phyloP scores from a whole-genome alignment of 768 basidiomycete genomes.

The Tricholoma bakamatsutake region DNA sequence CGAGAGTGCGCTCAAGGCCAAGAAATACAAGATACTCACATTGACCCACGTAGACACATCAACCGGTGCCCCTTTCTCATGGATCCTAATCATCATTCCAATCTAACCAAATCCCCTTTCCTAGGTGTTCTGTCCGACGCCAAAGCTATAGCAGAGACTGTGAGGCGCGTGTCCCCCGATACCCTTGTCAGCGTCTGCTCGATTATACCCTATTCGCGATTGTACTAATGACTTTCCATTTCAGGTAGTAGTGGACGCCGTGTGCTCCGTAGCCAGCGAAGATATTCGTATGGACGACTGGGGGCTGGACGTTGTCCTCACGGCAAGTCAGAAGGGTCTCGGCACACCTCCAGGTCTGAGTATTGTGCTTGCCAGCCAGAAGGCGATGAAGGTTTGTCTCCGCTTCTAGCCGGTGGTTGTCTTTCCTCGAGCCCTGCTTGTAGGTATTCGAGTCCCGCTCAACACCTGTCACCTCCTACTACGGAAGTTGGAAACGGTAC shows the following conservation, averaged over 20 bases:
- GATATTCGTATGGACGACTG: slow-evolving; percentile 93
- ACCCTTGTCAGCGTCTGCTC: slow-evolving; percentile 52
- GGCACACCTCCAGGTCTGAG: slow-evolving; percentile 91
- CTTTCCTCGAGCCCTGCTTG: not conserved
- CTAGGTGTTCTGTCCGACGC: slow-evolving; percentile 82
- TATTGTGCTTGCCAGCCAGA: slow-evolving; percentile 75
- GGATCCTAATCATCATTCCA: not conserved
- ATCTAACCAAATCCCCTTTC: slow-evolving; percentile 1
- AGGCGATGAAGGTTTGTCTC: slow-evolving; percentile 57
- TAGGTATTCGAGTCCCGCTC: slow-evolving; percentile 58
- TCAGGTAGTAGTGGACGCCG: slow-evolving; percentile 82
- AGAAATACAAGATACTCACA: slow-evolving; percentile 85
- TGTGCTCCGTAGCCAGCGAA: slow-evolving; percentile 94
- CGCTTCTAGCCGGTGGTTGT: too few relatives aligned
- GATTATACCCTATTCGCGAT: not conserved
- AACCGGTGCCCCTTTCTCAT: slow-evolving; percentile 43
- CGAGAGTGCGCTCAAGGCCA: slow-evolving; percentile 62
- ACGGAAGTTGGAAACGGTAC: slow-evolving; percentile 85
- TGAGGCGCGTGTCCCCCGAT: slow-evolving; percentile 73
- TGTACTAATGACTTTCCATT: slow-evolving; percentile 2
- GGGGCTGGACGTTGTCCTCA: slow-evolving; percentile 84
- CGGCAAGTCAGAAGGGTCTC: slow-evolving; percentile 89
- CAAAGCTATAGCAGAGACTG: slow-evolving; percentile 65
- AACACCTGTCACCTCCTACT: slow-evolving; percentile 70
- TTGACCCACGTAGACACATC: slow-evolving; percentile 96